These are phyloP conservation scores for Cystobasidiaceae sp. DNA, from an alignment of 1,284 basidiomycete species.

Conservation along the genomic window DNA sequence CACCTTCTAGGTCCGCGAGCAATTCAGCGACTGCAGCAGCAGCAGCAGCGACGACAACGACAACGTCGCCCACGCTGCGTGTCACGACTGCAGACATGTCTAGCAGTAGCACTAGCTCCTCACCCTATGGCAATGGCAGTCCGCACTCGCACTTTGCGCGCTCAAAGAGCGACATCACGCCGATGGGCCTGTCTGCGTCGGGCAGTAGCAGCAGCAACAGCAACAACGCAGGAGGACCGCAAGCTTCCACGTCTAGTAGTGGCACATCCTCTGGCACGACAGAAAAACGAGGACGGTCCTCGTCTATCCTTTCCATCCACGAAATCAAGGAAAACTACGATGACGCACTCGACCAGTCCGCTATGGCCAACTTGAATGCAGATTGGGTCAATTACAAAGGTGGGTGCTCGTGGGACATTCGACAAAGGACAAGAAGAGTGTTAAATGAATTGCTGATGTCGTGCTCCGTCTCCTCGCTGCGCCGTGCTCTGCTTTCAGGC, in stretches of 20 bases:
- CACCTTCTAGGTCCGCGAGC: no score
- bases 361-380: conserved; percentile 73
- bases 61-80: no score
- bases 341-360: conserved; percentile 48
- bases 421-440: no score
- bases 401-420: conserved; percentile 51
- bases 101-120: no score
- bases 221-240: no score
- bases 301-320: conserved; percentile 47
- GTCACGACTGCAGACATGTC: no score
- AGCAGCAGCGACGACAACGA: no score
- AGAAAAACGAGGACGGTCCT: conserved; percentile 27
- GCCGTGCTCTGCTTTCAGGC: conserved; percentile 58
- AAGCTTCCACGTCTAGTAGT: not conserved
- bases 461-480: no score
- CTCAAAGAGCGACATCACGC: not conserved
- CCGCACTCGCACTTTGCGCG: conserved; percentile 8
- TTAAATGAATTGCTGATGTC: no score
- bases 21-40: no score
- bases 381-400: conserved; percentile 99
- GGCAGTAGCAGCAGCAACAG: not conserved
- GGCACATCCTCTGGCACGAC: not conserved
- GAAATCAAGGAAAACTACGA: conserved; percentile 49
- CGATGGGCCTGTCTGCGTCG: not conserved
- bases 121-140: not conserved